phyloP scores from a whole-genome alignment of 768 basidiomycete genomes.

The Leccinum uliginosum region DNA sequence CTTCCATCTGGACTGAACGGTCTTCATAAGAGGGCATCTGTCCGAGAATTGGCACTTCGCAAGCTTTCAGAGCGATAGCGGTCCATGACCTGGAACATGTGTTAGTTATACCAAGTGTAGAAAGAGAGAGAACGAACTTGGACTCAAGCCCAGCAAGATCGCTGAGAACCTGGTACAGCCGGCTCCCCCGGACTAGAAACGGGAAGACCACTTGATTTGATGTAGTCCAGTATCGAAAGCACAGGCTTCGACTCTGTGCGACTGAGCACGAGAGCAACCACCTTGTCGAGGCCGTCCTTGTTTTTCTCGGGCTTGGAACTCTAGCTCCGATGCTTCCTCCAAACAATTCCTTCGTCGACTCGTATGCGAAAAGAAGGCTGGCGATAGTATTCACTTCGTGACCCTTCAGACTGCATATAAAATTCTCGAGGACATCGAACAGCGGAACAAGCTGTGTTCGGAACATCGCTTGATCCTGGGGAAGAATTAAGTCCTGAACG shows the following conservation, averaged over 20 bases:
- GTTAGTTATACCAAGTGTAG: slow-evolving; percentile 2
- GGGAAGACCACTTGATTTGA: slow-evolving; percentile 76
- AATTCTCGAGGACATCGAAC: slow-evolving; percentile 73
- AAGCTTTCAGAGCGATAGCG: slow-evolving; percentile 87
- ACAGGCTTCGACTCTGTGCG: slow-evolving; percentile 93
- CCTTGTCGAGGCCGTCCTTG: slow-evolving; percentile 90
- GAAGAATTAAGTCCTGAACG: slow-evolving; percentile 72
- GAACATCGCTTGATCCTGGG: slow-evolving; percentile 79
- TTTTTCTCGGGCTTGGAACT: slow-evolving; percentile 80
- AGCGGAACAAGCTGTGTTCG: slow-evolving; percentile 66
- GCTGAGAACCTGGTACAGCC: slow-evolving; percentile 72
- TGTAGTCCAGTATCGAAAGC: slow-evolving; percentile 82
- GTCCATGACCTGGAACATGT: slow-evolving; percentile 69
- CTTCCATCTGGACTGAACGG: slow-evolving; percentile 89
- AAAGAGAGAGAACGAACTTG: slow-evolving; percentile 47
- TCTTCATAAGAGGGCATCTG: slow-evolving; percentile 98
- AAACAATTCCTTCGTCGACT: slow-evolving; percentile 86
- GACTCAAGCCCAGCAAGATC: slow-evolving; percentile 84
- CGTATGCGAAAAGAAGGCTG: slow-evolving; percentile 71
- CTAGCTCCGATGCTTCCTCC: slow-evolving; percentile 92
- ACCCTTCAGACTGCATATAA: slow-evolving; percentile 75
- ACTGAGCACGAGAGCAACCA: slow-evolving; percentile 81
- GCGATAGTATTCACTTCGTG: slow-evolving; percentile 82
- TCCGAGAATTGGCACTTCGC: slow-evolving; percentile 93
- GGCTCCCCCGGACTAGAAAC: slow-evolving; percentile 71